These are phyloP conservation scores for Rhododendron williamsianum DNA, from an alignment of 148 eudicot genomes.

Conservation along the genomic window DNA sequence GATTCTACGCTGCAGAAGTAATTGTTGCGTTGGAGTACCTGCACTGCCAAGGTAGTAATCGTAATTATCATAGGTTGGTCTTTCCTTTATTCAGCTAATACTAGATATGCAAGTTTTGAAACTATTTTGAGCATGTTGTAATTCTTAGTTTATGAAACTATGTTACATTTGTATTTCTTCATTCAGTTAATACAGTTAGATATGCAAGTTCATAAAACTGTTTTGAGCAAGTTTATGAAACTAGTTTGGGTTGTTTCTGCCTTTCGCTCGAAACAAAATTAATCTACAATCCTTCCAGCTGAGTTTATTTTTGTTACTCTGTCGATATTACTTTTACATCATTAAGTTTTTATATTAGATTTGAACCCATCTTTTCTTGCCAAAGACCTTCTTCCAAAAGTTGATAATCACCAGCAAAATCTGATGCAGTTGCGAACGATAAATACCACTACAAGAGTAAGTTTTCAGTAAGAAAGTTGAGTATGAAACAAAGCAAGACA, in stretches of 20 bases:
- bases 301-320: background rate
- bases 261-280: background rate
- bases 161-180: background rate
- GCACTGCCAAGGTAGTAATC: conserved; percentile 88
- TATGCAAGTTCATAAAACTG: background rate
- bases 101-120: background rate
- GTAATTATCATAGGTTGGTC: background rate
- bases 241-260: background rate
- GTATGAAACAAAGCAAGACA: background rate
- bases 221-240: background rate
- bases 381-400: background rate
- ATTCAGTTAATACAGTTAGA: background rate
- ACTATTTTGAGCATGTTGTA: background rate
- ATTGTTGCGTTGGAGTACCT: conserved; percentile 91
- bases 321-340: background rate
- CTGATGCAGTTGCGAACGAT: background rate
- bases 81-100: background rate
- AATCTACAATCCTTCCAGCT: background rate
- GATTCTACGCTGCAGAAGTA: conserved; percentile 95
- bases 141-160: background rate
- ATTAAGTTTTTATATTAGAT: background rate
- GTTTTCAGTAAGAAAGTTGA: background rate
- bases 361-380: background rate
- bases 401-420: background rate
- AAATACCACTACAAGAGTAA: background rate